Base-by-base conservation (phyloP, 192 early-diverging fungal species). In the Podila horticola region DNA sequence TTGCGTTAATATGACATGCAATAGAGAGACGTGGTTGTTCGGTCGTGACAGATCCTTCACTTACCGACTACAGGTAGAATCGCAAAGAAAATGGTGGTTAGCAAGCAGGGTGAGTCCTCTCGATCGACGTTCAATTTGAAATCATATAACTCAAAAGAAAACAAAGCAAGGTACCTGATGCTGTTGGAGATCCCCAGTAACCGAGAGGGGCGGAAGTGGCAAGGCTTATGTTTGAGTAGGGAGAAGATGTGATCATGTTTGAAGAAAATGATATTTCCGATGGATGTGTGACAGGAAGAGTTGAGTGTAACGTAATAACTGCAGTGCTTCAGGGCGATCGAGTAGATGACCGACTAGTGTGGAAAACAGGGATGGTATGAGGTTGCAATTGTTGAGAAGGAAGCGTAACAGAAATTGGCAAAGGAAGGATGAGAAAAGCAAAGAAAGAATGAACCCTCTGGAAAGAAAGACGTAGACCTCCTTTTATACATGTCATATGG, bases 101-200 rank as follows among this genome's bases (percentile, higher is more conserved):
- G 64, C 2, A 31, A 30, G 36, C 20, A 57, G 8, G 8, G 33
- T 26, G 19, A 34, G 65, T 28, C 45, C 30, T 13, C 49, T 19
- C 26, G 59, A 31, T 26, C 33, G 26, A 28, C 17, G 26, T 13
- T 49, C 26, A 29, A n/a, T 50, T 36, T 13, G 52, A 4, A 30
- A 7, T 9, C 28, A 67, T 6, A 33, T 9, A 69, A 36, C 26
- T 28, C 5, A 22, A 12, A n/a, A 24, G 17, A 26, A n/a, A 24
- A 55, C 2, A 55, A 24, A 9, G 6, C 2, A 17, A 55, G 26
- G 29, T 41, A 76, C 74, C 74, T 76, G 74, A 76, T 6, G 74
- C 45, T 38, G 74, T 76, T 17, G 74, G 74, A 15, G 55, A 30
- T 11, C 74, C 74, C 74, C 74, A 76, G 58, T 70, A 76, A 11